phyloP scores from a whole-genome alignment of 1,284 basidiomycete genomes.

The Pholiota adiposa region DNA sequence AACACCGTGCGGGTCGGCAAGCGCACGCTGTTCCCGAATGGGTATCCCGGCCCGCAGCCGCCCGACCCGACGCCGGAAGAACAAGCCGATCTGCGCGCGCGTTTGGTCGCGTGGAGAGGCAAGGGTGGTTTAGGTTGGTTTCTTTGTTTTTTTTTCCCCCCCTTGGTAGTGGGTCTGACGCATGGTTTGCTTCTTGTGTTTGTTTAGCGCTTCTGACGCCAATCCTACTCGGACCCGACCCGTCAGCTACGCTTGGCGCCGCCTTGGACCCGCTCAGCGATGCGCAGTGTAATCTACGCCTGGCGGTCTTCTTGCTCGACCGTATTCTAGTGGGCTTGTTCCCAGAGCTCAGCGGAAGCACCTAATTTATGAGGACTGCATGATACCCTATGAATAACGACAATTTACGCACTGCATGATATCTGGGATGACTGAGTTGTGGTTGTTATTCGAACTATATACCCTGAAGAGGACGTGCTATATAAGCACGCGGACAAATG shows the following conservation, averaged over 20 bases:
- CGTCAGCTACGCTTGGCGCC: slow-evolving; percentile 45
- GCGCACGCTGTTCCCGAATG: slow-evolving; percentile 76
- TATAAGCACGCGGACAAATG: too few species aligned
- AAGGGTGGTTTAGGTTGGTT: slow-evolving; percentile 50
- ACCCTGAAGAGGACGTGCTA: too few species aligned
- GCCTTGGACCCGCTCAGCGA: slow-evolving; percentile 64
- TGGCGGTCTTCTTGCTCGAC: slow-evolving; percentile 69
- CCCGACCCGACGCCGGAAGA: slow-evolving; percentile 73
- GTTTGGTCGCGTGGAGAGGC: slow-evolving; percentile 50
- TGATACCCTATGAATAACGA: neutral
- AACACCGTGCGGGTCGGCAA: slow-evolving; percentile 55
- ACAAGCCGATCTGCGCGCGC: slow-evolving; percentile 60
- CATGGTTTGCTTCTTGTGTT: neutral
- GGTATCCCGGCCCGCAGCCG: slow-evolving; percentile 72
- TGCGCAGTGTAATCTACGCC: slow-evolving; percentile 66
- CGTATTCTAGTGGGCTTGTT: slow-evolving; percentile 62
- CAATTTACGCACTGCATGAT: neutral
- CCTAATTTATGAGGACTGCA: neutral
- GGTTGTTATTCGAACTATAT: too few species aligned
- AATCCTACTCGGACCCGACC: slow-evolving; percentile 53
- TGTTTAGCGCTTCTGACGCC: slow-evolving; percentile 44
- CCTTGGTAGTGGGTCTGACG: too few species aligned
- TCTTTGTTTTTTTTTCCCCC: slow-evolving; percentile 5
- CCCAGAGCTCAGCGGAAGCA: slow-evolving; percentile 55
- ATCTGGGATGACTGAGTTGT: neutral